Evolutionary conservation across 2,329 filamentous ascomycete species (phyloP), one percentile per base, ranked within the genome.

Genomic region (Phialemonium atrogriseum): DNA sequence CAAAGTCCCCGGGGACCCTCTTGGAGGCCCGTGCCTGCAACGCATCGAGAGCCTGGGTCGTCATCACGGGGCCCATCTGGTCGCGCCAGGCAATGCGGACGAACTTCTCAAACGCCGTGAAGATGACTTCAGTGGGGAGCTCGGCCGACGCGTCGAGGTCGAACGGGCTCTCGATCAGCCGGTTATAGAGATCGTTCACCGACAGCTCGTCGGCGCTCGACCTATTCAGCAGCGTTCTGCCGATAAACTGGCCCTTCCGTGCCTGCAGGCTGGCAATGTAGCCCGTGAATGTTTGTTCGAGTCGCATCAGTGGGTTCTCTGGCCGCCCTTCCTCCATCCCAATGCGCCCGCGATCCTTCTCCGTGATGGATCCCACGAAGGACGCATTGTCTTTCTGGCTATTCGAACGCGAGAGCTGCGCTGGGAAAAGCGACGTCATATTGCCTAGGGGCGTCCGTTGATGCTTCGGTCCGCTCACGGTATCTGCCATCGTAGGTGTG

Each of bases 51-150:
- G 77, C 71, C 27, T 80, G 68, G 32, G 75, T 68, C 2, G 84
- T 77, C 54, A 96, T 77, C 34, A 96, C 75, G 4, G 84, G 77
- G 0, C 89, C 89, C 68, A 95, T 87, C 45, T 85, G 80, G 42
- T 89, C 83, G 37, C 73, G 78, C 89, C 89, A 96, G 10, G 84
- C 87, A 40, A 87, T 80, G 36, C 77, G 78, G 38, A 95, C 63
- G 45, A 95, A 96, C 39, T 93, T 95, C 53, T 95, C 88, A 52
- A 95, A 96, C 0, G 88, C 83, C 16, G 84, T 82, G 50, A 95
- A 94, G 5, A 96, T 70, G 13, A 89, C 78, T 48, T 95, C 87
- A 7, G 89, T 77, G 4, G 79, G 73, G 7, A 84, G 70, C 37
- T 94, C 86, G 0, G 77, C 71, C 2, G 84, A 77, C 8, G 78